These are phyloP conservation scores for Theobroma cacao DNA, from an alignment of 345 rosid genomes.

Conservation along the genomic window DNA sequence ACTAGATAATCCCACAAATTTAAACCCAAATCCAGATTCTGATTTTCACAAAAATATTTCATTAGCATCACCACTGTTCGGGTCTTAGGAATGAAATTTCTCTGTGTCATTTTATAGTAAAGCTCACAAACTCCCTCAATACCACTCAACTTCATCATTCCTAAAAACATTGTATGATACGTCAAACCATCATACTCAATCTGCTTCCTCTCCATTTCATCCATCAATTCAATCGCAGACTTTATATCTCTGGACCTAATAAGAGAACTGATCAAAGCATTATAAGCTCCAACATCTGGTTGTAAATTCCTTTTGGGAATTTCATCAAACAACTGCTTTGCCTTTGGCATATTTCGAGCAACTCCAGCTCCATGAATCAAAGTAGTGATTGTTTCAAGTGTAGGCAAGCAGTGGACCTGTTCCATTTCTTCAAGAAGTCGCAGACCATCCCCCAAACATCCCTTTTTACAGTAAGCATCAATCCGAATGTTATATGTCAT, in stretches of 20 bases:
- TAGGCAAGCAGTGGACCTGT: slow-evolving; percentile 30
- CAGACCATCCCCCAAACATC: slow-evolving; percentile 66
- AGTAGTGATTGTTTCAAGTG: slow-evolving; percentile 69
- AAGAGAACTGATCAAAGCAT: slow-evolving; percentile 67
- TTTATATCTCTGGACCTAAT: slow-evolving; percentile 46
- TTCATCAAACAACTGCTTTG: slow-evolving; percentile 69
- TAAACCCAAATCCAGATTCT: slow-evolving; percentile 53
- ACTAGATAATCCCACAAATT: slow-evolving; percentile 59
- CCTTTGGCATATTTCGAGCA: slow-evolving; percentile 49
- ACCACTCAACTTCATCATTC: slow-evolving; percentile 60
- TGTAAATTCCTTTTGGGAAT: slow-evolving; percentile 44
- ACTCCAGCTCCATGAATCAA: slow-evolving; percentile 84
- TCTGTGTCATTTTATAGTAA: slow-evolving; percentile 51
- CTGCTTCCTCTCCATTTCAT: slow-evolving; percentile 66
- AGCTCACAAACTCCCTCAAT: slow-evolving; percentile 48
- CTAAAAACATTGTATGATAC: slow-evolving; percentile 63
- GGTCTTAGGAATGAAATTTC: slow-evolving; percentile 58
- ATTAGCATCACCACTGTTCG: slow-evolving; percentile 77
- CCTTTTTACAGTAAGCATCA: slow-evolving; percentile 82
- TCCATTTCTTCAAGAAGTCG: slow-evolving; percentile 80
- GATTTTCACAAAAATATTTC: slow-evolving; percentile 66
- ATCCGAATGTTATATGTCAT: slow-evolving; percentile 63
- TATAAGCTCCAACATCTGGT: slow-evolving; percentile 67
- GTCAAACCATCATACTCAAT: slow-evolving; percentile 59
- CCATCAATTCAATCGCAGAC: slow-evolving; percentile 58